Evolutionary conservation across 2,329 filamentous ascomycete species (phyloP), one percentile per base, ranked within the genome.

Genomic region (Cercospora sp.): DNA sequence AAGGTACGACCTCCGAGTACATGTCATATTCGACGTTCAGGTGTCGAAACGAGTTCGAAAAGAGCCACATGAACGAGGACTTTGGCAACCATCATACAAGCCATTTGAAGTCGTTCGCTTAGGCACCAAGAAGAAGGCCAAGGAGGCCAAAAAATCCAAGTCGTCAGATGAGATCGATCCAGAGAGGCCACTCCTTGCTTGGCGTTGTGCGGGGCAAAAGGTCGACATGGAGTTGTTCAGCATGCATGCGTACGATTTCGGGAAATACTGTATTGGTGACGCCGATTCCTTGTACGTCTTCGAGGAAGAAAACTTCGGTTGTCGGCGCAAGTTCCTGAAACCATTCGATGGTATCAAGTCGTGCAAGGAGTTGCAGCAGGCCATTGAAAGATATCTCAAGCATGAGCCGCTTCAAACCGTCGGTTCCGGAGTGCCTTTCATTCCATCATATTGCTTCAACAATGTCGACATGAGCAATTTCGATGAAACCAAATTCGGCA

Each of bases 381-480:
- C 61, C 28, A 51, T 51, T 28, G 16, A 32, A 3, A 12, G 10
- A 16, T 43, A 63, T 55, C 30, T 21, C 32, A 8, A 10, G 37
- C 43, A 58, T 8, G 3, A 34, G 5, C 28, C 55, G 13, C 55
- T 5, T 18, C 55, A 40, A 7, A 24, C 9, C 12, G 37, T 65
- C 26, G 63, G 53, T 3, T 60, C 53, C 43, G 65, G 65, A 21
- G 51, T 67, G 30, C 60, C 60, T 16, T 67, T 63, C 59, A 24
- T 67, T 55, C 65, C 65, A 12, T 40, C 45, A 9, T 63, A 62
- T 34, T 63, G 59, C 34, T 63, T 57, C 51, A 67, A 67, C 37
- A 30, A 37, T 3, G 3, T 65, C 26, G 34, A 60, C 13, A 10
- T 6, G 3, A 51, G 6, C 26, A 55, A 37, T 7, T 2, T 30